phyloP scores from a whole-genome alignment of 352 stramenopile genomes.

The Pythium rishiriense region DNA sequence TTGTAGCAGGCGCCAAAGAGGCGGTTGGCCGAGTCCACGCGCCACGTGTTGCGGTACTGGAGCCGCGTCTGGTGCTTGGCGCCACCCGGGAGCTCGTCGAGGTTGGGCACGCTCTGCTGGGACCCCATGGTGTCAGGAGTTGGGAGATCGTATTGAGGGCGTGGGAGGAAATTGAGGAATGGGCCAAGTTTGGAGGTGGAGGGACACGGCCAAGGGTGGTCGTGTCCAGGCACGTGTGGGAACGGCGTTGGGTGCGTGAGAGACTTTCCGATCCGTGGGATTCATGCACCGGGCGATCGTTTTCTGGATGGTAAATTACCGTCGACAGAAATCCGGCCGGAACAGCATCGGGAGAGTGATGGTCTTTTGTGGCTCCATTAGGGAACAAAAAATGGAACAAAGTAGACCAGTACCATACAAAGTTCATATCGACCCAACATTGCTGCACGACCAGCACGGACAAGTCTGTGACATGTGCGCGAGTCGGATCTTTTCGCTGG shows the following conservation, averaged over 20 bases:
- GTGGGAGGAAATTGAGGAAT: slow-evolving; percentile 18
- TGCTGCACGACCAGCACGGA: slow-evolving; percentile 18
- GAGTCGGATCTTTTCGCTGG: neutral
- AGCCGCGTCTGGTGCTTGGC: slow-evolving; percentile 55
- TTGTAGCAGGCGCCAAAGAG: slow-evolving; percentile 80
- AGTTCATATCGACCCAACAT: slow-evolving; percentile 2
- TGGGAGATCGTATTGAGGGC: neutral
- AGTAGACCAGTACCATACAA: slow-evolving; percentile 10
- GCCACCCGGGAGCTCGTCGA: slow-evolving; percentile 20
- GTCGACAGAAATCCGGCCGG: neutral
- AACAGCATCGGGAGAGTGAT: slow-evolving; percentile 10
- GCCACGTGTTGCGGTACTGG: slow-evolving; percentile 58
- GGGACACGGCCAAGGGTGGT: neutral
- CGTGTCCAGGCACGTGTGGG: neutral
- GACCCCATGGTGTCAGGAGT: slow-evolving; percentile 12
- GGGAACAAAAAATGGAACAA: neutral
- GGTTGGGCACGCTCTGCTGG: slow-evolving; percentile 12
- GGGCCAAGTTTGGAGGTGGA: neutral
- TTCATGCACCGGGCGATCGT: no score
- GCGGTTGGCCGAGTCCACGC: slow-evolving; percentile 70
- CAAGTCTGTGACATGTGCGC: slow-evolving; percentile 17
- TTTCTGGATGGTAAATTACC: slow-evolving; percentile 20
- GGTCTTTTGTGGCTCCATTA: neutral
- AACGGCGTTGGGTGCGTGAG: neutral
- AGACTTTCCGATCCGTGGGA: no score